A percentile compares a stretch with the other conserved stretches of the same genome.
Evolutionary conservation across 2,329 filamentous ascomycete species (phyloP).

Genomic region (Aurifilum marmelostoma): DNA sequence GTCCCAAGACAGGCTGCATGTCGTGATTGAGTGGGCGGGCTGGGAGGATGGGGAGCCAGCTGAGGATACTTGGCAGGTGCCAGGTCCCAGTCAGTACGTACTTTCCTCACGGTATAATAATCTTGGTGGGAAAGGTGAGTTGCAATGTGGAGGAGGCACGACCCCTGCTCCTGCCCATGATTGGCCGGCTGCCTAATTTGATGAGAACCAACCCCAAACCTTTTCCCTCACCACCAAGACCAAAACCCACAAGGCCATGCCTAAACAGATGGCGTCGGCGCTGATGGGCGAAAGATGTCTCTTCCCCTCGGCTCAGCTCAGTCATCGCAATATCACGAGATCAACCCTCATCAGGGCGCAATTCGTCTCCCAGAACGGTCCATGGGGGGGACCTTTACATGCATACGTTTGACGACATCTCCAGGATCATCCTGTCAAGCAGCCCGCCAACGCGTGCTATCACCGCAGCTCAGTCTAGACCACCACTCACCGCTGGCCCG

Average conservation of each 20-base stretch:
- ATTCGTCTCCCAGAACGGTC: not conserved
- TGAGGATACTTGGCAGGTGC: not conserved
- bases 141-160: not conserved
- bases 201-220: not conserved
- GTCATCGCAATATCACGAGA: not conserved
- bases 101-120: not conserved
- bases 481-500: not conserved
- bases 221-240: not conserved
- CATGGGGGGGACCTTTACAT: not conserved
- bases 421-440: constrained; percentile 1
- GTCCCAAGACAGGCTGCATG: not conserved
- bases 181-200: not conserved
- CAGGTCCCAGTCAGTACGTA: not conserved
- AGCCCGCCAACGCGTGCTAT: not conserved
- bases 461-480: no score
- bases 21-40: not conserved
- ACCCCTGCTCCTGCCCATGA: constrained; percentile 8
- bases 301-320: not conserved
- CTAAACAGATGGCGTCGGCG: not conserved
- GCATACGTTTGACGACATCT: constrained; percentile 2
- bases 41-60: no score
- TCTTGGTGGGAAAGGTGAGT: constrained; percentile 17
- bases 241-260: not conserved
- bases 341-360: constrained; percentile 4
- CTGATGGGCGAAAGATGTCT: no score